A percentile compares a stretch with the other conserved stretches of the same genome.
These are phyloP conservation scores for Apiospora malaysiana DNA, from an alignment of 2,329 filamentous ascomycete genomes.

Conservation along the genomic window DNA sequence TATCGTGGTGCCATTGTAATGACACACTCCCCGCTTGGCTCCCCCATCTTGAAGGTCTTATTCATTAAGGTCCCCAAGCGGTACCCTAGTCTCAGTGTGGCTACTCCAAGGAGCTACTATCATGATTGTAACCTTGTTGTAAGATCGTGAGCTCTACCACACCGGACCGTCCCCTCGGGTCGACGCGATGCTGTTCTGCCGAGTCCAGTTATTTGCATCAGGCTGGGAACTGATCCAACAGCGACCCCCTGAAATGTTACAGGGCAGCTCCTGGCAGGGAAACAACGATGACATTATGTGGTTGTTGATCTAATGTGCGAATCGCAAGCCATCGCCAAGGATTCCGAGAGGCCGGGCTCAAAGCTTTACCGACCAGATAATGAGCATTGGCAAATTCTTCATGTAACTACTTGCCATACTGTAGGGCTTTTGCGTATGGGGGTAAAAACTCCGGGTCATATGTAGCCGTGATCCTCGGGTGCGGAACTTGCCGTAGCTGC, in stretches of 20 bases:
- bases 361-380: neutral
- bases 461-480: neutral
- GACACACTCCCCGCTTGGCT: neutral
- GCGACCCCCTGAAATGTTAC: neutral
- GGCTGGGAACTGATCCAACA: neutral
- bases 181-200: neutral
- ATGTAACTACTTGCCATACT: neutral
- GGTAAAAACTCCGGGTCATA: neutral
- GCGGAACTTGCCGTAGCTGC: neutral
- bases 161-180: constrained; percentile 1
- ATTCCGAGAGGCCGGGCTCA: neutral
- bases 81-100: neutral
- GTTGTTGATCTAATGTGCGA: neutral
- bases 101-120: neutral
- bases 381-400: neutral
- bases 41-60: neutral
- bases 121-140: neutral
- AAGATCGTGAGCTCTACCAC: neutral
- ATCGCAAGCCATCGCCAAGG: neutral
- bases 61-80: neutral
- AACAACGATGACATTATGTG: neutral
- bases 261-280: neutral
- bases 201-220: neutral
- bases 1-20: constrained; percentile 3
- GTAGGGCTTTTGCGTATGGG: neutral